phyloP scores from a whole-genome alignment of 192 early-diverging fungal species.

The Umbelopsis ramanniana region DNA sequence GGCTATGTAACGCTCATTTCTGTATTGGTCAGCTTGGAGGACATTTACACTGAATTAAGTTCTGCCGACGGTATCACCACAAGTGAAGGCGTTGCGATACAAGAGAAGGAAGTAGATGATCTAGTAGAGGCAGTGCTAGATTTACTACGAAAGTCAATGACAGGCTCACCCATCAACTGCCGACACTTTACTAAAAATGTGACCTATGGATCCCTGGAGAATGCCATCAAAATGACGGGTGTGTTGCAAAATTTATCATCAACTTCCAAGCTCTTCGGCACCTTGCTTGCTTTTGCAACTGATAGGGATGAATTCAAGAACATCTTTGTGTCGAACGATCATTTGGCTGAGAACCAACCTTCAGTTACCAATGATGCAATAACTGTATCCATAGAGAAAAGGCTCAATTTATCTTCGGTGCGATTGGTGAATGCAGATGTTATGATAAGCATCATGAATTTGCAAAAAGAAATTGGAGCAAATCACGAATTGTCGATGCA shows the following conservation, averaged over 20 bases:
- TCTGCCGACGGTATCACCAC: background rate
- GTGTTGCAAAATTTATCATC: constrained; percentile 46
- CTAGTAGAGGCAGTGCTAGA: constrained; percentile 48
- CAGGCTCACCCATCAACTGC: constrained; percentile 50
- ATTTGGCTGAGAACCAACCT: background rate
- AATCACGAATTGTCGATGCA: constrained; percentile 32
- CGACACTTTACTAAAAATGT: constrained; percentile 56
- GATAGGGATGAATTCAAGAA: constrained; percentile 50
- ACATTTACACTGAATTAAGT: constrained; percentile 1
- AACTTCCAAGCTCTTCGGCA: constrained; percentile 55
- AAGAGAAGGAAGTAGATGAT: constrained; percentile 30
- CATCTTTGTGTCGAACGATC: constrained; percentile 37
- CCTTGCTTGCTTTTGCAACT: constrained; percentile 59
- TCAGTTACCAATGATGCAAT: background rate
- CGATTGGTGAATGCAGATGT: constrained; percentile 43
- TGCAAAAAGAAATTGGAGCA: constrained; percentile 31
- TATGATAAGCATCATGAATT: constrained; percentile 32
- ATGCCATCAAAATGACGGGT: constrained; percentile 59
- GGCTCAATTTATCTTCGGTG: constrained; percentile 16
- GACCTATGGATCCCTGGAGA: constrained; percentile 57
- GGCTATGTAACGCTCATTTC: constrained; percentile 67
- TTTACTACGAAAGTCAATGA: constrained; percentile 59
- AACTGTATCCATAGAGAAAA: constrained; percentile 18
- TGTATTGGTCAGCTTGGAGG: constrained; percentile 56
- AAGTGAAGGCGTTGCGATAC: background rate